Evolutionary conservation across 148 eudicot genomes (phyloP).

Genomic region (Rhododendron mucronatum): DNA sequence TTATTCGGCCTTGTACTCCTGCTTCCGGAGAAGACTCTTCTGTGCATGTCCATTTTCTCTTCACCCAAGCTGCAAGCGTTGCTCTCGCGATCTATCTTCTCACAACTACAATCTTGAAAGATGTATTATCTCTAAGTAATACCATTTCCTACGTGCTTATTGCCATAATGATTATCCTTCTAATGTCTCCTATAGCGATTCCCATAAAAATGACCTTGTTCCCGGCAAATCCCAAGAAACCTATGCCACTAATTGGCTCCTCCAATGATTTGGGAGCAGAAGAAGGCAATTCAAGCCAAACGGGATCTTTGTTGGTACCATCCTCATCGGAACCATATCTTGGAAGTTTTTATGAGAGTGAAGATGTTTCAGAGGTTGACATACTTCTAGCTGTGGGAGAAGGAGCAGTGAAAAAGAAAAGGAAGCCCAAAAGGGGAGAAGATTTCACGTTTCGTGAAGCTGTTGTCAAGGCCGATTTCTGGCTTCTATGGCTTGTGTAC

Average conservation of each 20-base stretch:
- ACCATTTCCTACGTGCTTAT: conserved; percentile 49
- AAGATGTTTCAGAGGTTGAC: conserved; percentile 54
- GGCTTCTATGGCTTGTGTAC: conserved; percentile 81
- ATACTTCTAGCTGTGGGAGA: conserved; percentile 74
- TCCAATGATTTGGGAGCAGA: conserved; percentile 32
- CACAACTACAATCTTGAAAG: conserved; percentile 53
- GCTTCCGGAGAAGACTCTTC: conserved; percentile 70
- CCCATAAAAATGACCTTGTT: conserved; percentile 86
- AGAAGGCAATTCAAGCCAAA: conserved; percentile 21
- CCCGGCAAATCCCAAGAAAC: conserved; percentile 36
- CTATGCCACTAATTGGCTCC: conserved; percentile 25
- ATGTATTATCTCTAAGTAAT: conserved; percentile 29
- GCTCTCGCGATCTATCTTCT: conserved; percentile 67
- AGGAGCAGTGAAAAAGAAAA: conserved; percentile 82
- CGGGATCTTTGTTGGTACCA: conserved; percentile 35
- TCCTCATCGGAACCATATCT: conserved; percentile 37
- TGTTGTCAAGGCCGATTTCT: conserved; percentile 83
- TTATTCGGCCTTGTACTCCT: conserved; percentile 74
- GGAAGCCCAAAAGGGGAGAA: conserved; percentile 79
- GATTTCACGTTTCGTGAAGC: conserved; percentile 78
- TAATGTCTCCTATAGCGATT: conserved; percentile 81
- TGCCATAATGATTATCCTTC: conserved; percentile 56
- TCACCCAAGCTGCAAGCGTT: conserved; percentile 72
- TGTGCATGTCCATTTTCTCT: conserved; percentile 59
- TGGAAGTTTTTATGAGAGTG: conserved; percentile 45